These are phyloP conservation scores for Candida arabinofermentans DNA, from an alignment of 805 yeast genomes.

Conservation along the genomic window DNA sequence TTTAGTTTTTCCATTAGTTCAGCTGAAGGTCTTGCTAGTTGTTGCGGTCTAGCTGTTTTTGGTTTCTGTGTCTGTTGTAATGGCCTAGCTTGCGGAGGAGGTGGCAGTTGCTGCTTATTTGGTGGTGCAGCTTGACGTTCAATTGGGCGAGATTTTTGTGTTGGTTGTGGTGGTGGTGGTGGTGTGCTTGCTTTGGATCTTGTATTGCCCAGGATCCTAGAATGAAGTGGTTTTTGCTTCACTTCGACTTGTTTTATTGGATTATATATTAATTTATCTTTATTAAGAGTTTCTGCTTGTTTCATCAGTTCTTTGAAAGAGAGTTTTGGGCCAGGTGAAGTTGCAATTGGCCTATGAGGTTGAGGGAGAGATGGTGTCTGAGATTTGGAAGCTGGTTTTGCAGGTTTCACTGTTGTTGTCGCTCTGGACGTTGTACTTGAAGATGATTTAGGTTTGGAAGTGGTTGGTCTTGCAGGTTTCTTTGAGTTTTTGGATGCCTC, in stretches of 20 bases:
- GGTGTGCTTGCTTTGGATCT: neutral
- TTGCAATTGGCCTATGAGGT: slow-evolving; percentile 8
- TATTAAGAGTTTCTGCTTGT: slow-evolving; percentile 59
- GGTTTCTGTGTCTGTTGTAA: no score
- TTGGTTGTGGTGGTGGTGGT: slow-evolving; percentile 5
- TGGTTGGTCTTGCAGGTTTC: slow-evolving; percentile 8
- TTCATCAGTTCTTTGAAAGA: slow-evolving; percentile 67
- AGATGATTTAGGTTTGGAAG: slow-evolving; percentile 4
- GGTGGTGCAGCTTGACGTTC: no score
- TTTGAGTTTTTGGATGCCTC: slow-evolving; percentile 31
- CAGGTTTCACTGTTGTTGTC: neutral
- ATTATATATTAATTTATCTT: slow-evolving; percentile 36
- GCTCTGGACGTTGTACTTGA: slow-evolving; percentile 6
- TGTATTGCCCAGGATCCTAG: neutral
- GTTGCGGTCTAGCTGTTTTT: neutral
- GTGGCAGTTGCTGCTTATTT: no score
- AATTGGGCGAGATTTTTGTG: neutral
- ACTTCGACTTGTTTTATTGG: slow-evolving; percentile 19
- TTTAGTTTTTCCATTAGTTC: slow-evolving; percentile 45
- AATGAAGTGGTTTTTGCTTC: slow-evolving; percentile 3
- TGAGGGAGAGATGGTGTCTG: neutral
- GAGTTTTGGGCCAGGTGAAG: slow-evolving; percentile 38
- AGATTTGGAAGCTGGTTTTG: slow-evolving; percentile 3
- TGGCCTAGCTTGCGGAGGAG: no score
- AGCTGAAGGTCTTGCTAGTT: slow-evolving; percentile 54